Base-by-base conservation (phyloP, 192 early-diverging fungal species). In the Coemansia sp. region DNA sequence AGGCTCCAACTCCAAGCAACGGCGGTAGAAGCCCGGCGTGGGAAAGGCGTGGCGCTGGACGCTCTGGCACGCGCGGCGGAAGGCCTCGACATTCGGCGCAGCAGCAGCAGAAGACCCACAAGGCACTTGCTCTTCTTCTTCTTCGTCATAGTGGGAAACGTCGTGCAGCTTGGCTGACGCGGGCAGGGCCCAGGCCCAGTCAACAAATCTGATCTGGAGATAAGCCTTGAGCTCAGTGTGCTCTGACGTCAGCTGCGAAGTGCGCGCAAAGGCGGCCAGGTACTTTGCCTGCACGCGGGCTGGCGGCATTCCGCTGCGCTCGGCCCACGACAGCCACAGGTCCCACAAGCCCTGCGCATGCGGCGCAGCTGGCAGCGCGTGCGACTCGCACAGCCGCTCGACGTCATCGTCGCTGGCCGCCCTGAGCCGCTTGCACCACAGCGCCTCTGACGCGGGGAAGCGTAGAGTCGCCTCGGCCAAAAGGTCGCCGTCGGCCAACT, bases 1-100 rank as follows among this genome's bases (percentile, higher is more conserved):
- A 13, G 86, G 65, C 69, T 91, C 90, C 40, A 89, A 66, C 59
- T 82, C 76, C 40, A 91, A 53, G 65, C 90, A 90, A n/a, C 78
- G 64, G 61, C 81, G 78, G 70, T 84, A 89, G 68, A 91, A 90
- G 4, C 59, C 69, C 34, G 81, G 61, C 8, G 87, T 89, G 11
- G 90, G 89, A 62, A 86, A 88, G 27, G 86, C 84, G 38, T 78
- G 80, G 16, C 80, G 72, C 30, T 84, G 58, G 9, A 91, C 71
- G 12, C 74, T 76, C 37, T 71, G 68, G 62, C 86, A 87, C 16
- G 84, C 74, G 3, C 62, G 65, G 38, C 91, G 80, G 37, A 86
- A 70, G 20, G 73, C 76, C 1, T 83, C 82, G 10, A 87, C 76
- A 18, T 74, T 71, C 16, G 66, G 9, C 12, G 39, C 37, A 38